Percentiles rank a stretch among this genome's conserved stretches.
Evolutionary conservation across 2,329 filamentous ascomycete species (phyloP).

Genomic region (Alternaria panax): DNA sequence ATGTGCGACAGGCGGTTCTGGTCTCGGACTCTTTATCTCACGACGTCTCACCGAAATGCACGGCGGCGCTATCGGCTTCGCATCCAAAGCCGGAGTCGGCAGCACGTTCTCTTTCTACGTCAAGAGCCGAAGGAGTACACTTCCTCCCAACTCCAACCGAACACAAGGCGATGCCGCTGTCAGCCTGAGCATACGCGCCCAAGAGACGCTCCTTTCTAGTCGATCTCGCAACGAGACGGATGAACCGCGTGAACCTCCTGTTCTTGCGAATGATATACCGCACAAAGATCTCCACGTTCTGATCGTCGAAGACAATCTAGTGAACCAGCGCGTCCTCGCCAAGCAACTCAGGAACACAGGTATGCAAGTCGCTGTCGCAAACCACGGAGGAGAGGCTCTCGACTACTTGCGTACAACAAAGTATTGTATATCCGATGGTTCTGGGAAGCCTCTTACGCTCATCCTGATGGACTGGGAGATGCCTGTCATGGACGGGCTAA

Average conservation of each 20-base stretch:
- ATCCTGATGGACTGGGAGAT: constrained; percentile 47
- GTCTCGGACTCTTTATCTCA: constrained; percentile 45
- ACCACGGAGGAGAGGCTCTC: constrained; percentile 50
- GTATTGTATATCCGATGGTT: constrained; percentile 22
- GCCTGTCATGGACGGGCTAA: constrained; percentile 45
- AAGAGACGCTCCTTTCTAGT: constrained; percentile 14
- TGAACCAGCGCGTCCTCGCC: constrained; percentile 52
- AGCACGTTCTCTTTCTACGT: constrained; percentile 47
- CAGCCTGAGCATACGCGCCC: constrained; percentile 19
- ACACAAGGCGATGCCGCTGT: constrained; percentile 12
- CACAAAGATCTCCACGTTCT: constrained; percentile 32
- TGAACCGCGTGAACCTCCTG: neutral
- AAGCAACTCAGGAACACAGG: constrained; percentile 50
- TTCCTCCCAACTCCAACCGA: constrained; percentile 10
- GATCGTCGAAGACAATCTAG: constrained; percentile 50
- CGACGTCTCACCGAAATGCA: constrained; percentile 41
- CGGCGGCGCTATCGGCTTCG: constrained; percentile 41
- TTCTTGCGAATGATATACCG: constrained; percentile 2
- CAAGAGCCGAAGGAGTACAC: constrained; percentile 26
- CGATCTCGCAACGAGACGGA: constrained; percentile 13
- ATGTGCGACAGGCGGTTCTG: constrained; percentile 28
- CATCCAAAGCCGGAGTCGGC: constrained; percentile 30
- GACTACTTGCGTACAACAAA: constrained; percentile 42
- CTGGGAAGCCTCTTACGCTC: constrained; percentile 26
- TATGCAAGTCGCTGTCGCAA: constrained; percentile 48